Percentiles rank a stretch among this genome's conserved stretches.
These are phyloP conservation scores for Monascus ruber DNA, from an alignment of 2,329 filamentous ascomycete species.

Conservation along the genomic window DNA sequence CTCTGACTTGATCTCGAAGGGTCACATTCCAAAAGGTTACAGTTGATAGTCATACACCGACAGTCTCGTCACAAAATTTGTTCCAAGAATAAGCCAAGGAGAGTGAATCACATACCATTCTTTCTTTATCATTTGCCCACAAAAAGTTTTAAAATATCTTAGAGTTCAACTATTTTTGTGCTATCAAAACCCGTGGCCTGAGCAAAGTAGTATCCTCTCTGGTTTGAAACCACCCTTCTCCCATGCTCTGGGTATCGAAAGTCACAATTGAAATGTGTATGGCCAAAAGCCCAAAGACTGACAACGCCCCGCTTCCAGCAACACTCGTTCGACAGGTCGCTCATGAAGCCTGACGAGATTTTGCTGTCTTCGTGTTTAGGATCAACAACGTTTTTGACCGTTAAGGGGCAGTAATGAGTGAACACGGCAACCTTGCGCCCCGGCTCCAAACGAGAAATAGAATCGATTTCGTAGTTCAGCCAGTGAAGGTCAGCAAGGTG, in stretches of 20 bases:
- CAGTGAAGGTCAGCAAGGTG: slow-evolving; percentile 22
- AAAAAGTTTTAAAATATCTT: no score
- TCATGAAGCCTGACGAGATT: slow-evolving; percentile 17
- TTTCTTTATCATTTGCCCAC: no score
- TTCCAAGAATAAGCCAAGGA: no score
- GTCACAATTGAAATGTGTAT: slow-evolving; percentile 34
- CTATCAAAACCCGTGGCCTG: slow-evolving; percentile 26
- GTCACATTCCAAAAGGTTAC: no score
- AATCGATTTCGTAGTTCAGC: slow-evolving; percentile 22
- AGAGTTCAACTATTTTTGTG: no score
- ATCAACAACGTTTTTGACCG: slow-evolving; percentile 9
- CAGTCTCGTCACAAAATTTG: no score
- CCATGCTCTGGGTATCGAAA: slow-evolving; percentile 18
- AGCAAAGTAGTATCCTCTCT: slow-evolving; percentile 25
- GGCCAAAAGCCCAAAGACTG: slow-evolving; percentile 34
- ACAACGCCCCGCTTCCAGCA: slow-evolving; percentile 27
- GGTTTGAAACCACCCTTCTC: slow-evolving; percentile 23
- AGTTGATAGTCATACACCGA: no score
- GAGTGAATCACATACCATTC: no score
- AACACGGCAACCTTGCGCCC: slow-evolving; percentile 16
- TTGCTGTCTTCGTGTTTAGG: slow-evolving; percentile 13
- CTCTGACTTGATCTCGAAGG: no score
- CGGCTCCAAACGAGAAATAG: slow-evolving; percentile 7
- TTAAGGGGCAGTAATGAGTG: slow-evolving; percentile 19
- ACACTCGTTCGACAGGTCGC: slow-evolving; percentile 14